Percentiles rank a stretch among this genome's conserved stretches.
Conservation (phyloP, 805 yeast species). For the Teunomyces funiuensis region DNA sequence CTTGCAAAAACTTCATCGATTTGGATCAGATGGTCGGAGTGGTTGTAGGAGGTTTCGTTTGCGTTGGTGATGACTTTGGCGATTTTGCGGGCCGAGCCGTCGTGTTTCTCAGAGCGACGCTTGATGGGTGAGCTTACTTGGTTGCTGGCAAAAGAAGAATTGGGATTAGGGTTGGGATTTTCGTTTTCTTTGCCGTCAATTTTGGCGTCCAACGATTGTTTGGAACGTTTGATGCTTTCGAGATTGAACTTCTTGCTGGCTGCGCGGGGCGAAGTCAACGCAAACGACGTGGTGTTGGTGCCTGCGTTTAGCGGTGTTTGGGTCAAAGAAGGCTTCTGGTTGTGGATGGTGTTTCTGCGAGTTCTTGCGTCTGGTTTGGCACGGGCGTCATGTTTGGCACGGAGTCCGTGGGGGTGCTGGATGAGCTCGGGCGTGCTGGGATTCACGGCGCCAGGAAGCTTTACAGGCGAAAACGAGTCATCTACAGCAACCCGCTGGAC, state of each 20-base stretch:
- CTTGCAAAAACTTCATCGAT: constrained; percentile 23
- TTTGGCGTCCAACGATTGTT: constrained; percentile 17
- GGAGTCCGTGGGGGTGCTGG: constrained; percentile 45
- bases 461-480: constrained; percentile 16
- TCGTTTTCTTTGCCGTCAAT: constrained; percentile 10
- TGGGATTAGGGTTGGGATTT: constrained; percentile 17
- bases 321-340: constrained; percentile 10
- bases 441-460: constrained; percentile 9
- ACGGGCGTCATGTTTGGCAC: constrained; percentile 32
- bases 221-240: constrained; percentile 16
- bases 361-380: not conserved
- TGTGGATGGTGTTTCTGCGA: constrained; percentile 23
- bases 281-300: constrained; percentile 5
- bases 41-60: constrained; percentile 9
- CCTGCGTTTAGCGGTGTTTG: constrained; percentile 11
- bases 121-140: constrained; percentile 19
- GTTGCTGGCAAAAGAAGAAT: constrained; percentile 13
- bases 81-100: constrained; percentile 16
- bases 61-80: constrained; percentile 23
- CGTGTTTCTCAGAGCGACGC: constrained; percentile 8
- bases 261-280: constrained; percentile 14
- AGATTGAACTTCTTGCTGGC: constrained; percentile 9
- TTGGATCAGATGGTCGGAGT: constrained; percentile 13
- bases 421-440: constrained; percentile 10
- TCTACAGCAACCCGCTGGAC: constrained; percentile 8